phyloP scores from a whole-genome alignment of 352 stramenopile species.

The Pythium vanterpoolii region DNA sequence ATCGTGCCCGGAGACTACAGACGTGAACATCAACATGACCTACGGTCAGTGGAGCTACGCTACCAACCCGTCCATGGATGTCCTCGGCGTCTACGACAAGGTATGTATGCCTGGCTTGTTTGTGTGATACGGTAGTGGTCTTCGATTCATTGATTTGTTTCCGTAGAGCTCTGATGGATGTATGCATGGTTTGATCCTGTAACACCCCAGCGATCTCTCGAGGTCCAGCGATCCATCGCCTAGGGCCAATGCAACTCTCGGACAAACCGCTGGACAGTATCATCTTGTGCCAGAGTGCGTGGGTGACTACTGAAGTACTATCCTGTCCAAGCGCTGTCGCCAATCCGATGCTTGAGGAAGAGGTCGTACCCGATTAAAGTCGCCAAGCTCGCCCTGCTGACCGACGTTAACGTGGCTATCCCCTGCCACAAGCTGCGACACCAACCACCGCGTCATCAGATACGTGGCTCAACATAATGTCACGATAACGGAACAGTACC shows the following conservation, averaged over 20 bases:
- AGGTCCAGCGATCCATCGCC: too few relatives aligned
- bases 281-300: slow-evolving; percentile 8
- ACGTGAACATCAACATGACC: too few relatives aligned
- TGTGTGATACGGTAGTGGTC: too few relatives aligned
- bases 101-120: too few relatives aligned
- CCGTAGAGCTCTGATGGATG: too few relatives aligned
- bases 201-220: too few relatives aligned
- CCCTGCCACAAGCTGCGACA: neutral
- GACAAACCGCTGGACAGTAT: slow-evolving; percentile 14
- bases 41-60: too few relatives aligned
- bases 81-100: too few relatives aligned
- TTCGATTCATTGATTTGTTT: too few relatives aligned
- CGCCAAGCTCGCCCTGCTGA: slow-evolving; percentile 16
- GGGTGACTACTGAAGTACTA: slow-evolving; percentile 3
- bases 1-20: slow-evolving; percentile 4
- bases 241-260: slow-evolving; percentile 12
- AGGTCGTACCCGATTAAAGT: slow-evolving; percentile 6
- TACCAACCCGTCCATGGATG: too few relatives aligned
- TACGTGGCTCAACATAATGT: neutral
- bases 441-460: neutral
- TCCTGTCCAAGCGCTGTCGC: slow-evolving; percentile 13
- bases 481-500: neutral
- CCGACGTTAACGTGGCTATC: slow-evolving; percentile 2
- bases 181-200: too few relatives aligned
- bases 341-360: slow-evolving; percentile 9